A percentile compares a stretch with the other conserved stretches of the same genome.
These are phyloP conservation scores for Mallotus nudiflorus DNA, from an alignment of 345 rosid species.

Conservation along the genomic window DNA sequence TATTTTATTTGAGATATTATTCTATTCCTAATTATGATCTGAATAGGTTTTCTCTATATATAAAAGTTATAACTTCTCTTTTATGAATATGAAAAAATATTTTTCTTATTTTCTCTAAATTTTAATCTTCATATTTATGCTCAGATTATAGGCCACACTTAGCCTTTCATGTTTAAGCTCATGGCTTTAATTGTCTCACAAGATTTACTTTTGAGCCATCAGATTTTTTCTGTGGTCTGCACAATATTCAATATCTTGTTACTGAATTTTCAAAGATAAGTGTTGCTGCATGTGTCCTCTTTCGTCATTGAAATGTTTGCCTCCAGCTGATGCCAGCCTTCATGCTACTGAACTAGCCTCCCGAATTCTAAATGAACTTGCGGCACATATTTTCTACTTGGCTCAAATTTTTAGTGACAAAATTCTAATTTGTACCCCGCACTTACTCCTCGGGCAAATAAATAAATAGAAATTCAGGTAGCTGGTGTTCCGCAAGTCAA, in stretches of 20 bases:
- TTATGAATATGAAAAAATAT: too few species aligned
- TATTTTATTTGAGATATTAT: too few species aligned
- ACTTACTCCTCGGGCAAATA: not conserved
- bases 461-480: constrained; percentile 42
- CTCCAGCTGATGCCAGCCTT: not conserved
- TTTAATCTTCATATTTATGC: too few species aligned
- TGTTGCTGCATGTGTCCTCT: not conserved
- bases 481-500: constrained; percentile 99
- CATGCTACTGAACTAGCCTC: not conserved
- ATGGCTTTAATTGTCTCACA: too few species aligned
- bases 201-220: not conserved
- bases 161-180: not conserved
- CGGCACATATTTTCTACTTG: too few species aligned
- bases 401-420: not conserved
- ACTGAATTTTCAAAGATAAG: not conserved
- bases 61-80: too few species aligned
- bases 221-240: not conserved
- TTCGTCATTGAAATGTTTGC: not conserved
- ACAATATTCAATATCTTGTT: not conserved
- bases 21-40: too few species aligned
- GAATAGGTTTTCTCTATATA: too few species aligned
- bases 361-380: not conserved
- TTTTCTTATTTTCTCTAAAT: too few species aligned
- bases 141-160: not conserved
- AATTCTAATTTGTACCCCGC: not conserved